Conservation (phyloP, 1,139 yeast species). For the Suhomyces bokatorum region DNA sequence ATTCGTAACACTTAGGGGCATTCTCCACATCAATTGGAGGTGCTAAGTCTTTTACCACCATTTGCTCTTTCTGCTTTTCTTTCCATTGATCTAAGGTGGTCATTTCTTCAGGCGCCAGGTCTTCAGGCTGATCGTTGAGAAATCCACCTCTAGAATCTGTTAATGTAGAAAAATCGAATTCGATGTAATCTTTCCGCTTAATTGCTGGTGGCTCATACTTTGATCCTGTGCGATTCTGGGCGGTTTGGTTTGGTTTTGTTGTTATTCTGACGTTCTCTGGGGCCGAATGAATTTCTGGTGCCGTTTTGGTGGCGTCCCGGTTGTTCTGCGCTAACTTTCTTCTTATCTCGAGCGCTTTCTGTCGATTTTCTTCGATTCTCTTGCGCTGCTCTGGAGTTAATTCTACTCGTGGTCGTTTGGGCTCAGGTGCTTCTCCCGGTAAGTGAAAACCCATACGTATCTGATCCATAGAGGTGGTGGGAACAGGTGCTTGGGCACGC, state of each 20-base stretch:
- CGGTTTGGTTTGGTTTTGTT: conserved; percentile 5
- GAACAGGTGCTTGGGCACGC: conserved; percentile 13
- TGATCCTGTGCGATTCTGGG: conserved; percentile 10
- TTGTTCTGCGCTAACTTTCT: conserved; percentile 32
- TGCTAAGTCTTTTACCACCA: conserved; percentile 52
- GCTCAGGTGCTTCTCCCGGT: conserved; percentile 6
- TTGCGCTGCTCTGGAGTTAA: conserved; percentile 56
- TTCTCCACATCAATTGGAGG: conserved; percentile 69
- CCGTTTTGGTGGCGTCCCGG: conserved; percentile 31
- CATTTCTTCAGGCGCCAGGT: conserved; percentile 33
- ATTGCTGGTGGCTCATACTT: conserved; percentile 44
- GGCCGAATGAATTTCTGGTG: conserved; percentile 9
- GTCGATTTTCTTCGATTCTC: conserved; percentile 57
- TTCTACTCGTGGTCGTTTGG: conserved; percentile 23
- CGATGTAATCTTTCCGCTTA: conserved; percentile 73
- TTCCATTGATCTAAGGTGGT: conserved; percentile 76
- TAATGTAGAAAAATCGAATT: conserved; percentile 89
- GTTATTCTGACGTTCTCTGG: conserved; percentile 14
- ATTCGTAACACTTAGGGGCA: conserved; percentile 82
- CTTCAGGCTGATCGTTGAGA: conserved; percentile 34
- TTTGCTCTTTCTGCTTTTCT: conserved; percentile 48
- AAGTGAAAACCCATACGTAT: conserved; percentile 11
- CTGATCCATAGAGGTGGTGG: conserved; percentile 15
- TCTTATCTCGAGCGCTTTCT: conserved; percentile 56
- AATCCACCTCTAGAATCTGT: conserved; percentile 88